Percentiles rank a stretch among this genome's conserved stretches.
Evolutionary conservation across 345 rosid genomes (phyloP).

Genomic region (Syzygium aqueum): DNA sequence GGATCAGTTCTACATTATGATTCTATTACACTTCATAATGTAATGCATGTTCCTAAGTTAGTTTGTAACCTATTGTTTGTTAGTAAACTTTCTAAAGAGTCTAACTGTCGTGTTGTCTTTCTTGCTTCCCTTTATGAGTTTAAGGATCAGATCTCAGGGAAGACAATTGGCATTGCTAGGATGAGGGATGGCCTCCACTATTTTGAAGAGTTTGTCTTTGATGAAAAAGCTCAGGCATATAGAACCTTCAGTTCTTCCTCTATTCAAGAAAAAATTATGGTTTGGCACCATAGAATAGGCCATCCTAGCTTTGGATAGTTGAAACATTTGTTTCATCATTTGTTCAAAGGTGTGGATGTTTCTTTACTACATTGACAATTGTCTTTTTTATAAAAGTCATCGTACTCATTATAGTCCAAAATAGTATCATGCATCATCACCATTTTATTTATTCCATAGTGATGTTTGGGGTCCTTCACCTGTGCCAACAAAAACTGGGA

Average conservation of each 20-base stretch:
- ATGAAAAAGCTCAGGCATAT: not conserved
- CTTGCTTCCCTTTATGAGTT: not conserved
- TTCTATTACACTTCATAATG: not conserved
- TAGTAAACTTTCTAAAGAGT: not conserved
- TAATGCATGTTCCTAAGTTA: not conserved
- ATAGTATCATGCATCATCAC: rapidly evolving
- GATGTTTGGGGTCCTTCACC: not conserved
- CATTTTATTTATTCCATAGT: not conserved
- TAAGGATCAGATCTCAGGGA: rapidly evolving
- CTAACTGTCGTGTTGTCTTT: not conserved
- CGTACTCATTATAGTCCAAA: not conserved
- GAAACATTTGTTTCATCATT: not conserved
- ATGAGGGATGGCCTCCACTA: not conserved
- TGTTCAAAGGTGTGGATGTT: not conserved
- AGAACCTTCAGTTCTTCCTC: not conserved
- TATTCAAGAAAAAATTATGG: not conserved
- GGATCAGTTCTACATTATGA: rapidly evolving
- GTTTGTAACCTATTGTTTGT: rapidly evolving
- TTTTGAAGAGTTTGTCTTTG: not conserved
- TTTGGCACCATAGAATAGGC: not conserved
- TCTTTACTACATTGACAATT: not conserved
- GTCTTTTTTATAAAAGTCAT: not conserved
- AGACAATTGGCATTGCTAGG: not conserved
- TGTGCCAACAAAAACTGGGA: rapidly evolving
- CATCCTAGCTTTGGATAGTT: not conserved